Base-by-base conservation (phyloP, 306 rosid genomes). In the Glycine soja region DNA sequence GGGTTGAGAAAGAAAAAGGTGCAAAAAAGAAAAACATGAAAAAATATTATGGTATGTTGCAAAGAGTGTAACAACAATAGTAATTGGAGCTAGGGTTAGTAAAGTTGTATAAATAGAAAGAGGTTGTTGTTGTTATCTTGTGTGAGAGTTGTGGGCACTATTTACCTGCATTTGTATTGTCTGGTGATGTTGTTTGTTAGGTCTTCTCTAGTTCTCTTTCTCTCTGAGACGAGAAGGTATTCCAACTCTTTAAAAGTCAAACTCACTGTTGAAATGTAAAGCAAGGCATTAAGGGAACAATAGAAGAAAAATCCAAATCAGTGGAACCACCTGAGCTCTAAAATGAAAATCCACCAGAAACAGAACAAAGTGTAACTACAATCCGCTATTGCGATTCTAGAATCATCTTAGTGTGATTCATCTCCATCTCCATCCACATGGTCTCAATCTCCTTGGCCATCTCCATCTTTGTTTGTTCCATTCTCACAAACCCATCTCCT, bases 231-330 rank as follows among this genome's bases (percentile, higher is more conserved):
- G 52, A 66, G 89, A 88, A 82, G 56, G 88, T 92, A 91, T 87
- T 90, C 87, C 81, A 34, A 11, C n/a, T 87, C 70, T 76, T 6
- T 7, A 2, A 67, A 89, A 82, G 97, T 92, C 97, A 89, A 89
- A 89, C 61, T 84, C 85, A n/a, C n/a, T n/a, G n/a, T n/a, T n/a
- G 87, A 89, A 93, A 93, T 78, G 94, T 85, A 86, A 93, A 93
- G 90, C 94, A 90, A 14, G 91, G 90, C 88, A 93, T 80, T 15
- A 97, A 87, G 24, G 89, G 74, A 82, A 93, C 54, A 61, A 88
- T 89, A 10, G 91, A 77, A 58, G 90, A 81, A 74, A 81, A 84
- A 30, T 88, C 88, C 87, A 88, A 32, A 56, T 79, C 77, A 5
- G 48, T 24, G 19, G 91, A 85, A 80, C 78, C 90, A 6, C 81